Evolutionary conservation across 805 yeast genomes (phyloP), one percentile per base, ranked within the genome.

Genomic region (Wickerhamomyces rabaulensis): DNA sequence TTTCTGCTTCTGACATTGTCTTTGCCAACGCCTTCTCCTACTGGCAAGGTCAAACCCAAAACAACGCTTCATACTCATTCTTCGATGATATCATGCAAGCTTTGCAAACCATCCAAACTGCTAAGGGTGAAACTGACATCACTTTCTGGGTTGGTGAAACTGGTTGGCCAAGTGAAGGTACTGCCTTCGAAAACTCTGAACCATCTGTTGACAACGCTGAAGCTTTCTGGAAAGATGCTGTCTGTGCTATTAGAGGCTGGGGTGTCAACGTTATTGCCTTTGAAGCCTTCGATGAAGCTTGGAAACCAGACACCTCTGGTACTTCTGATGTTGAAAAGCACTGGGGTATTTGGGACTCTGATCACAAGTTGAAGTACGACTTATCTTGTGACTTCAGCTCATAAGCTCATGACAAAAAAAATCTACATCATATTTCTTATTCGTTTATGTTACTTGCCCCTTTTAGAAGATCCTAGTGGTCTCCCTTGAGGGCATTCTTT

Each of bases 41-140:
- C 83, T 92, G 98, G 98, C 98, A 92, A 75, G 97, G 97, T 39
- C 97, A 90, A 74, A 77, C 89, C 56, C 78, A 76, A 78, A 62
- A 67, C 42, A 91, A 91, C 67, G 79, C 97, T 23, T 80, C 96
- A 16, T 87, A 80, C 77, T 89, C 97, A 2, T 92, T 91, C 84
- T 79, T 89, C 56, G 97, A 91, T 66, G 97, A 92, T 68, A 88
- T 92, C 68, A 90, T 91, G 96, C 97, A 92, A 77, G 97, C 97
- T 55, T 73, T 92, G 67, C 95, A 89, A 74, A 74, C 76, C 51
- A 80, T 92, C 61, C 97, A 92, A 77, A 74, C 88, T 57, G 68
- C 78, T 58, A 91, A 92, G 76, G 97, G 96, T 52, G 70, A 85
- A 50, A 83, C 92, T 49, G 91, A 89, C 69, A 78, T 92, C 60